A percentile compares a stretch with the other conserved stretches of the same genome.
These are phyloP conservation scores for Candida easanensis DNA, from an alignment of 805 yeast genomes.

Conservation along the genomic window DNA sequence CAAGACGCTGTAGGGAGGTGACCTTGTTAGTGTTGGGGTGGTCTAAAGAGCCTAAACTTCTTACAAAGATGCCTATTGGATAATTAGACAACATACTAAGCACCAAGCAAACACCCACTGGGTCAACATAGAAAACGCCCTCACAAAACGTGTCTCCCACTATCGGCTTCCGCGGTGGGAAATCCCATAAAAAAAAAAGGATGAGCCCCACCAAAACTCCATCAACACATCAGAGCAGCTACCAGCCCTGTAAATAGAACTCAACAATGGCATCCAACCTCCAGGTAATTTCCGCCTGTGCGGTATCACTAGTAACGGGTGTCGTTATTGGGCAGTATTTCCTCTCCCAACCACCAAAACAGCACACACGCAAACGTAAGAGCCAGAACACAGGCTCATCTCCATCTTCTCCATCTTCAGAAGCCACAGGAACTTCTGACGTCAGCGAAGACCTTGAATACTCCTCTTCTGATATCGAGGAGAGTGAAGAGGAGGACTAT, in stretches of 20 bases:
- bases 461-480: constrained; percentile 38
- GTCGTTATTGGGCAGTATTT: constrained; percentile 29
- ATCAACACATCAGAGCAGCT: no score
- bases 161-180: no score
- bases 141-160: no score
- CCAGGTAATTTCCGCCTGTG: constrained; percentile 33
- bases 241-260: no score
- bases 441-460: constrained; percentile 31
- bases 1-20: no score
- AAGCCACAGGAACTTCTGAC: constrained; percentile 16
- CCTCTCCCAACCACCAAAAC: constrained; percentile 3
- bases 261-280: constrained; percentile 22
- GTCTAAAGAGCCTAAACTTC: background rate
- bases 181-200: no score
- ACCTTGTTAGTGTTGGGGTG: background rate
- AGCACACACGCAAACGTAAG: background rate
- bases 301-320: constrained; percentile 38
- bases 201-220: no score
- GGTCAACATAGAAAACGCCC: no score
- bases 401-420: constrained; percentile 13
- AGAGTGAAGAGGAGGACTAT: constrained; percentile 49
- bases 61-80: background rate
- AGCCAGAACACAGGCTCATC: constrained; percentile 7
- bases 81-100: no score
- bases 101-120: no score